These are phyloP conservation scores for Colletotrichum godetiae DNA, from an alignment of 2,329 filamentous ascomycete species.

Conservation along the genomic window DNA sequence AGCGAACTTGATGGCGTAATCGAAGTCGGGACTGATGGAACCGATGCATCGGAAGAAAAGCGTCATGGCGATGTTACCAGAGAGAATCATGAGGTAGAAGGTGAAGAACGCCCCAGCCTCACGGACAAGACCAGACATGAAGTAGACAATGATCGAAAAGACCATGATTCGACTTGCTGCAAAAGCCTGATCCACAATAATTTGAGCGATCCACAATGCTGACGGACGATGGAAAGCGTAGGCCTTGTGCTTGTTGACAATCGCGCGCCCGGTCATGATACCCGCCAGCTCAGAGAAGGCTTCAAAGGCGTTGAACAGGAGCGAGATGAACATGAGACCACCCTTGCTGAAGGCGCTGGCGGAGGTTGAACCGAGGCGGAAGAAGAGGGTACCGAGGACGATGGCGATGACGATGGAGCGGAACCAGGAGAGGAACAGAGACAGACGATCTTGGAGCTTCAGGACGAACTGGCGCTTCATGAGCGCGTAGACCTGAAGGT, in stretches of 20 bases:
- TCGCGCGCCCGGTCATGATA: slow-evolving; percentile 80
- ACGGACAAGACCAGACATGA: slow-evolving; percentile 77
- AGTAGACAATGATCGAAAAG: slow-evolving; percentile 82
- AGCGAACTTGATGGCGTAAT: slow-evolving; percentile 86
- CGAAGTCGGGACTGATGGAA: slow-evolving; percentile 82
- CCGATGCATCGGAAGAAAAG: slow-evolving; percentile 82
- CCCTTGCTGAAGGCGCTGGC: slow-evolving; percentile 84
- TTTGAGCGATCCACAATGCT: slow-evolving; percentile 85
- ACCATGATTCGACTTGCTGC: slow-evolving; percentile 76
- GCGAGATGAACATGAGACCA: slow-evolving; percentile 81
- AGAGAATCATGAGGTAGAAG: slow-evolving; percentile 77
- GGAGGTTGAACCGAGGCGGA: slow-evolving; percentile 73
- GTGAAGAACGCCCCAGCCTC: slow-evolving; percentile 83
- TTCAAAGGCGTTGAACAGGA: slow-evolving; percentile 90
- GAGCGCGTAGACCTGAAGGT: slow-evolving; percentile 83
- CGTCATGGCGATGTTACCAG: slow-evolving; percentile 78
- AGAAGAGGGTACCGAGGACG: slow-evolving; percentile 82
- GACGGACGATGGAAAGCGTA: slow-evolving; percentile 87
- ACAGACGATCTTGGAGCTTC: slow-evolving; percentile 87
- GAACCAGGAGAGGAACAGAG: slow-evolving; percentile 78
- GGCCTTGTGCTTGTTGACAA: slow-evolving; percentile 86
- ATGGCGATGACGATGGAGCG: slow-evolving; percentile 78
- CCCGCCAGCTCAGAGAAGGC: slow-evolving; percentile 82
- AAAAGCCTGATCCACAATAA: slow-evolving; percentile 81
- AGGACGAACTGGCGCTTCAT: slow-evolving; percentile 87